Percentiles rank a stretch among this genome's conserved stretches.
phyloP scores from a whole-genome alignment of 257 asterid species.

The Schizonepeta tenuifolia region DNA sequence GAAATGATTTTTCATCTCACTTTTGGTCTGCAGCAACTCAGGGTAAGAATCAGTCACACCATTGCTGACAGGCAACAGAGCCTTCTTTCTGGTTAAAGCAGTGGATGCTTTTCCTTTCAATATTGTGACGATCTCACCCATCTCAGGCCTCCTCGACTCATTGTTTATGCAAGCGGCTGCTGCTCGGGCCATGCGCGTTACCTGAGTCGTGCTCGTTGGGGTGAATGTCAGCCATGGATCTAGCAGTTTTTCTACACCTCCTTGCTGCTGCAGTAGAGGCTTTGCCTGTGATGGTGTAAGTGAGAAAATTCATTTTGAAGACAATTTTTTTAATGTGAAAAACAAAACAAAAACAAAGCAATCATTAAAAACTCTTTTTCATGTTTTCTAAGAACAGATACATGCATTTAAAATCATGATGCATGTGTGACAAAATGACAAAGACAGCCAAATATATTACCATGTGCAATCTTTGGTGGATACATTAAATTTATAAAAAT shows the following conservation, averaged over 20 bases:
- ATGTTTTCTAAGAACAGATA: not conserved
- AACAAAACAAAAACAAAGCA: not conserved
- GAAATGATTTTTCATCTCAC: constrained; percentile 80
- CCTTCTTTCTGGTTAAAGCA: constrained; percentile 44
- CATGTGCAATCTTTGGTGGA: constrained; percentile 21
- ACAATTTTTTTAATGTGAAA: no score
- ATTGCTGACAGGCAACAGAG: constrained; percentile 35
- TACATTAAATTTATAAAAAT: not conserved
- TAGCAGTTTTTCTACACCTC: constrained; percentile 52
- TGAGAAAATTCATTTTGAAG: not conserved
- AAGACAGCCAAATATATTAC: not conserved
- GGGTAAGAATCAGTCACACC: constrained; percentile 39
- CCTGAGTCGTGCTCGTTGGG: constrained; percentile 42
- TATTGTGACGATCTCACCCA: constrained; percentile 55
- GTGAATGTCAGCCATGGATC: constrained; percentile 52
- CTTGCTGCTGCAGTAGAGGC: constrained; percentile 69
- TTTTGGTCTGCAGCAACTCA: constrained; percentile 60
- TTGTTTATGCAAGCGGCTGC: constrained; percentile 65
- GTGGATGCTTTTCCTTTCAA: constrained; percentile 54
- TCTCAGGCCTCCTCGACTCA: constrained; percentile 68
- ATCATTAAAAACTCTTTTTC: not conserved
- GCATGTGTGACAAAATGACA: constrained; percentile 9
- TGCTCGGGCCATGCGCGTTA: constrained; percentile 58
- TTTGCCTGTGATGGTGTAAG: constrained; percentile 52
- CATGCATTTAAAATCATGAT: constrained; percentile 16